These are phyloP conservation scores for Polygonum aviculare DNA, from an alignment of 148 eudicot genomes.

Conservation along the genomic window DNA sequence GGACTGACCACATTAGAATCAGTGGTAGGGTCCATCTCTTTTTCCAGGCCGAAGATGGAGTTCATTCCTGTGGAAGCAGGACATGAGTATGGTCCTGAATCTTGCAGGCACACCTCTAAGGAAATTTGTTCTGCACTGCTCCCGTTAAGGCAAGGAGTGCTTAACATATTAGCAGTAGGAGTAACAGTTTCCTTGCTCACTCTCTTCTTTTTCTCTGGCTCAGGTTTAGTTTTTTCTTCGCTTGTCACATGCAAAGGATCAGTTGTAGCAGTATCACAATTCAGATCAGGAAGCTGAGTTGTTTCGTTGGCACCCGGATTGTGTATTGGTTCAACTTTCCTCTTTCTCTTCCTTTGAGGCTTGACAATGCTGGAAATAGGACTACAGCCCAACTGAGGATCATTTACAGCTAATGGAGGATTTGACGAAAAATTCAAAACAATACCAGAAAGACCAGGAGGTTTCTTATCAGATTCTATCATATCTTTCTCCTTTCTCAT, in stretches of 20 bases:
- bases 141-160: conserved; percentile 11
- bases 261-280: conserved; percentile 21
- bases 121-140: conserved; percentile 28
- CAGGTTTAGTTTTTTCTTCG: conserved; percentile 17
- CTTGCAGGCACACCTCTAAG: conserved; percentile 25
- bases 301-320: conserved; percentile 13
- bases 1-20: conserved; percentile 2
- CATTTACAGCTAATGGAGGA: conserved; percentile 14
- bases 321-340: neutral
- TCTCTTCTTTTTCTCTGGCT: conserved; percentile 8
- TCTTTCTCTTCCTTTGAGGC: conserved; percentile 5
- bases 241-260: conserved; percentile 14
- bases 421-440: conserved; percentile 22
- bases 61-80: neutral
- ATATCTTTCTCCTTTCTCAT: conserved; percentile 20
- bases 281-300: conserved; percentile 29
- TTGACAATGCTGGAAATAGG: neutral
- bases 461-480: conserved; percentile 10
- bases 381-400: neutral
- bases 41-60: neutral
- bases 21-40: neutral
- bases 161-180: neutral
- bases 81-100: conserved; percentile 18
- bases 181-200: neutral
- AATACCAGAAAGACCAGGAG: conserved; percentile 14